A percentile compares a stretch with the other conserved stretches of the same genome.
Conservation (phyloP, 176 grass and related monocot species). For the Oryza nivara region DNA sequence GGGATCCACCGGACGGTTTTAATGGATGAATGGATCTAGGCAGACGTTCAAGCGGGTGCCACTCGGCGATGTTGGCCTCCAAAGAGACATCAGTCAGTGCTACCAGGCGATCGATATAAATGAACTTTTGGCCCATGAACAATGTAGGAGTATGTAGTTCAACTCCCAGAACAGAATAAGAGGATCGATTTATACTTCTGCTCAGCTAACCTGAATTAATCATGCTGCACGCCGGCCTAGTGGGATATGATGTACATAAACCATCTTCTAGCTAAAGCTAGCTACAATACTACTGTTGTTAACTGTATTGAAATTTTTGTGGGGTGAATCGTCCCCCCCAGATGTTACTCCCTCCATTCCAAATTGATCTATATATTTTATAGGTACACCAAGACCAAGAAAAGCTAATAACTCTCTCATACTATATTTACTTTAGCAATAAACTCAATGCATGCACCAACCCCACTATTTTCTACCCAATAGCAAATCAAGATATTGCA, state of each 20-base stretch:
- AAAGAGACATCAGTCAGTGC: slow-evolving; percentile 14
- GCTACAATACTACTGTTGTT: too few relatives aligned
- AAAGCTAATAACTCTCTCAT: too few relatives aligned
- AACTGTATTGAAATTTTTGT: not conserved
- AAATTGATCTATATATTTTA: too few relatives aligned
- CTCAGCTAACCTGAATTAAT: not conserved
- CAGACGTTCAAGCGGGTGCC: slow-evolving; percentile 6
- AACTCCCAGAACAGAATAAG: not conserved
- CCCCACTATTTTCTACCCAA: too few relatives aligned
- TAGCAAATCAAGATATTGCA: too few relatives aligned
- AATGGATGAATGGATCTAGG: slow-evolving; percentile 29
- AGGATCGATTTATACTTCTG: not conserved
- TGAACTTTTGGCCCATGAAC: not conserved
- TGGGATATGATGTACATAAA: not conserved
- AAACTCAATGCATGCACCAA: too few relatives aligned
- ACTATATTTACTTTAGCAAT: too few relatives aligned
- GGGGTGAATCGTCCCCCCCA: not conserved
- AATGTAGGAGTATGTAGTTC: not conserved
- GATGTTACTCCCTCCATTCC: not conserved
- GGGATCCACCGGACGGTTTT: slow-evolving; percentile 21
- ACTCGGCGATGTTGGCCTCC: slow-evolving; percentile 31
- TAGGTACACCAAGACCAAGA: too few relatives aligned
- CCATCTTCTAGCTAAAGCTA: not conserved
- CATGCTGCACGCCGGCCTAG: not conserved
- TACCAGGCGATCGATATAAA: not conserved